Evolutionary conservation across 2,329 filamentous ascomycete genomes (phyloP), one percentile per base, ranked within the genome.

Genomic region (Colletotrichum sp.): DNA sequence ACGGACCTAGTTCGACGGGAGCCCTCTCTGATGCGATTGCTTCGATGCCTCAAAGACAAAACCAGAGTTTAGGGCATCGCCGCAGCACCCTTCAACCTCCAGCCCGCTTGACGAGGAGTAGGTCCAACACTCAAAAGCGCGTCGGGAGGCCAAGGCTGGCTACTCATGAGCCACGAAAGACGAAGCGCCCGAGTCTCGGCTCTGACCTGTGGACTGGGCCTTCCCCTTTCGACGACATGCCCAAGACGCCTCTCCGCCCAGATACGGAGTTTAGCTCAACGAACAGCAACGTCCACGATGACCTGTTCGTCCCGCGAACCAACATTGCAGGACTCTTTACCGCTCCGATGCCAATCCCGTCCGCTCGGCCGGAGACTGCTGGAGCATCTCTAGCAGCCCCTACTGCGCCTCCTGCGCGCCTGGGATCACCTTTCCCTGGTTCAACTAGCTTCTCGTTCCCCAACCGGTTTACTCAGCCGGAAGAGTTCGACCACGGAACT

Each of bases 1-100:
- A 93, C 78, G 92, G 92, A 0, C 92, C 91, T 2, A 92, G 90
- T 82, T 91, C 91, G 14, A 92, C 91, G 6, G 85, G 83, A 21
- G 86, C 87, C 1, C 82, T 91, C 8, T 84, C 84, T 5, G 86
- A 85, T 9, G 84, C 83, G 57, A 81, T 87, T 16, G 83, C 81
- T 10, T 81, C 86, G 12, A 80, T 79, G 18, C 76, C 82, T 18
- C 79, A 79, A 59, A 81, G 86, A 34, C 89, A 89, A 75, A 86
- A 86, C 16, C 87, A 88, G 75, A 90, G 89, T 0, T 81, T 90
- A 21, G 89, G 88, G 18, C 85, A 87, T 16, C 89, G 87, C 26
- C 89, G 87, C 21, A 84, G 86, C n/a, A 84, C 85, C 18, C 84
- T 92, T 7, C 88, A 89, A 78, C 91, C 90, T 10, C 90, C 91